These are phyloP conservation scores for Scheffersomyces lignicola DNA, from an alignment of 1,139 yeast species.

Conservation along the genomic window DNA sequence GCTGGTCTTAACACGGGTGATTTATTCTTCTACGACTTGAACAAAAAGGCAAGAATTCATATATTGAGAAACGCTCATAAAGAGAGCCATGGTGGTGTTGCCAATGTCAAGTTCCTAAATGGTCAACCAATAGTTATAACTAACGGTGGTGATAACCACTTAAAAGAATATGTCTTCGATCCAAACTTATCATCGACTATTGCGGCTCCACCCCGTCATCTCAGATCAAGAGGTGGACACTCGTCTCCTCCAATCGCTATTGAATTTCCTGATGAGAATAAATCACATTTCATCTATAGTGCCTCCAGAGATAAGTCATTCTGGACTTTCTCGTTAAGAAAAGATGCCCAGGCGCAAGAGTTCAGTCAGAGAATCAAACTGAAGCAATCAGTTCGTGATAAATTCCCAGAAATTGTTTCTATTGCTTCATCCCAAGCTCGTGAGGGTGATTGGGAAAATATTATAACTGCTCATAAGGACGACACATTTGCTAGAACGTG, in stretches of 20 bases:
- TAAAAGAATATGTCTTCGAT: slow-evolving; percentile 92
- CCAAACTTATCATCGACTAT: slow-evolving; percentile 78
- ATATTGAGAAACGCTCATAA: slow-evolving; percentile 71
- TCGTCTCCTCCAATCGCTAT: slow-evolving; percentile 85
- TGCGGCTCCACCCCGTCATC: slow-evolving; percentile 85
- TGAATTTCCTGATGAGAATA: slow-evolving; percentile 72
- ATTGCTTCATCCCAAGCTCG: slow-evolving; percentile 77
- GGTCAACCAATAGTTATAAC: slow-evolving; percentile 95
- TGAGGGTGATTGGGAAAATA: slow-evolving; percentile 93
- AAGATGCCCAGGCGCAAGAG: slow-evolving; percentile 96
- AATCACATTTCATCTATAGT: slow-evolving; percentile 80
- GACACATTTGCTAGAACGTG: slow-evolving; percentile 87
- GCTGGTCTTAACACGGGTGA: slow-evolving; percentile 83
- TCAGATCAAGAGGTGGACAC: slow-evolving; percentile 96
- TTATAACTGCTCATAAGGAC: slow-evolving; percentile 88
- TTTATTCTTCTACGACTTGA: slow-evolving; percentile 79
- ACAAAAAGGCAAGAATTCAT: slow-evolving; percentile 71
- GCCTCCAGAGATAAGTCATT: slow-evolving; percentile 85
- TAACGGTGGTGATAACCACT: slow-evolving; percentile 86
- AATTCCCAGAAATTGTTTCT: slow-evolving; percentile 74
- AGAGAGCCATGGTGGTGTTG: slow-evolving; percentile 78
- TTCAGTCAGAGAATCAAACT: slow-evolving; percentile 73
- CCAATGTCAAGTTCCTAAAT: slow-evolving; percentile 71
- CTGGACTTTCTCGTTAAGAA: slow-evolving; percentile 90
- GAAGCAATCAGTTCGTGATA: slow-evolving; percentile 52